Percentiles rank a stretch among this genome's conserved stretches.
These are phyloP conservation scores for Xylaria sp. DNA, from an alignment of 2,329 filamentous ascomycete genomes.

Conservation along the genomic window DNA sequence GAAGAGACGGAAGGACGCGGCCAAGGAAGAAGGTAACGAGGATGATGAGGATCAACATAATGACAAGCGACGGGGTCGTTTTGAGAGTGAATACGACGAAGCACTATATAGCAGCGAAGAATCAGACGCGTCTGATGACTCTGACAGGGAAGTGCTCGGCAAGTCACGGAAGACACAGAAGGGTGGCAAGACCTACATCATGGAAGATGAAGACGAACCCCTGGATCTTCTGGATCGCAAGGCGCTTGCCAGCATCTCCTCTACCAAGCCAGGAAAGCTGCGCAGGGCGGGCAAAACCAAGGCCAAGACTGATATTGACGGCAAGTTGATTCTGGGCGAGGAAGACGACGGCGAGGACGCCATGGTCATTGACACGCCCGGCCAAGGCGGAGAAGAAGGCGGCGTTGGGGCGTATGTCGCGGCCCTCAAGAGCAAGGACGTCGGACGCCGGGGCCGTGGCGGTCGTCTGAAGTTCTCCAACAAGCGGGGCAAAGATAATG, in stretches of 20 bases:
- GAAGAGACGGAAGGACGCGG: conserved; percentile 83
- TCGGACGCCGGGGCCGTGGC: conserved; percentile 64
- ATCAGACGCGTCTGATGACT: conserved; percentile 65
- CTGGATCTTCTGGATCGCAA: conserved; percentile 89
- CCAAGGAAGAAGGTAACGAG: conserved; percentile 58
- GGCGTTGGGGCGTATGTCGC: conserved; percentile 72
- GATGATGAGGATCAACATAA: conserved; percentile 57
- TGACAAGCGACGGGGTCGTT: conserved; percentile 60
- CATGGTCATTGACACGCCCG: conserved; percentile 64
- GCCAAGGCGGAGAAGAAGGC: conserved; percentile 45
- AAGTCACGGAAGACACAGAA: conserved; percentile 53
- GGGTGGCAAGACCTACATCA: conserved; percentile 77
- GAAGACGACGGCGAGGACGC: conserved; percentile 57
- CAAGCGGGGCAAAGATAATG: conserved; percentile 53
- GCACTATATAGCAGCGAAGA: conserved; percentile 85
- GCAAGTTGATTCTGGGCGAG: conserved; percentile 76
- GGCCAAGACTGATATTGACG: conserved; percentile 73
- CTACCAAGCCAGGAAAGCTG: conserved; percentile 75
- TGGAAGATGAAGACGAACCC: conserved; percentile 92
- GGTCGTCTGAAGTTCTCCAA: conserved; percentile 75
- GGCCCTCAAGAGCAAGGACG: conserved; percentile 69
- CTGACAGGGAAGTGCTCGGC: conserved; percentile 60
- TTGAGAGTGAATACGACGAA: conserved; percentile 93
- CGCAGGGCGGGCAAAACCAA: conserved; percentile 59
- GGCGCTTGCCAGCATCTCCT: conserved; percentile 90